phyloP scores from a whole-genome alignment of 768 basidiomycete species.

The Vararia minispora region DNA sequence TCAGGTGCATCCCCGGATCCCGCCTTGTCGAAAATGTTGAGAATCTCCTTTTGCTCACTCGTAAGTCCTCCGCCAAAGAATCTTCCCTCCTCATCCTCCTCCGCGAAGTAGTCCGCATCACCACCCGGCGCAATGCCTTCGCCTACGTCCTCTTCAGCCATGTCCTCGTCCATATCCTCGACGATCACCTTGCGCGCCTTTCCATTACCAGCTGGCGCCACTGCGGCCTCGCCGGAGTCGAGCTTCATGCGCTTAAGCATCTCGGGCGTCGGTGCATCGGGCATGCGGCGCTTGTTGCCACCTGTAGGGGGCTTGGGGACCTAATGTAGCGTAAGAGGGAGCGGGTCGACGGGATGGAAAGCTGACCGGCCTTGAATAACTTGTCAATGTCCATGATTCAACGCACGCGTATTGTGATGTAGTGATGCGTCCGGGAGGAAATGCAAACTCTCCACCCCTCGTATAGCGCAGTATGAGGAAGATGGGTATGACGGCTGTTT shows the following conservation, averaged over 20 bases:
- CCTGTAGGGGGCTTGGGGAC: slow-evolving; percentile 56
- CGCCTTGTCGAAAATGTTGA: slow-evolving; percentile 85
- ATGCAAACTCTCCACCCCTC: no score
- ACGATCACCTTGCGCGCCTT: slow-evolving; percentile 37
- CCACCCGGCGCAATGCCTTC: slow-evolving; percentile 67
- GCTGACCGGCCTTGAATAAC: slow-evolving; percentile 30
- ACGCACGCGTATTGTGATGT: no score
- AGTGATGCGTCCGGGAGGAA: no score
- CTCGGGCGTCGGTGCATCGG: slow-evolving; percentile 69
- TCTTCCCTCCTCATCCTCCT: slow-evolving; percentile 86
- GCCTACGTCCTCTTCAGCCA: slow-evolving; percentile 21
- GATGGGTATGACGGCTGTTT: no score
- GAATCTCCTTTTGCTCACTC: slow-evolving; percentile 85
- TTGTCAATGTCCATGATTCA: slow-evolving; percentile 45
- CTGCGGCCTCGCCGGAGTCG: slow-evolving; percentile 24
- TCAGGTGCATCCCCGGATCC: slow-evolving; percentile 52
- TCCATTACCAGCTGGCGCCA: slow-evolving; percentile 8
- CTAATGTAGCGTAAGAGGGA: slow-evolving; percentile 22
- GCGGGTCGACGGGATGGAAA: not conserved
- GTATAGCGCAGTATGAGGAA: no score
- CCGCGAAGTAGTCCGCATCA: slow-evolving; percentile 82
- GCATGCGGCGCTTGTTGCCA: slow-evolving; percentile 62
- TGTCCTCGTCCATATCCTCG: slow-evolving; percentile 46
- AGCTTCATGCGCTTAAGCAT: slow-evolving; percentile 71
- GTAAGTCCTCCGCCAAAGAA: slow-evolving; percentile 94